Evolutionary conservation across 2,329 filamentous ascomycete genomes (phyloP).

Genomic region (Annulohypoxylon truncatum): DNA sequence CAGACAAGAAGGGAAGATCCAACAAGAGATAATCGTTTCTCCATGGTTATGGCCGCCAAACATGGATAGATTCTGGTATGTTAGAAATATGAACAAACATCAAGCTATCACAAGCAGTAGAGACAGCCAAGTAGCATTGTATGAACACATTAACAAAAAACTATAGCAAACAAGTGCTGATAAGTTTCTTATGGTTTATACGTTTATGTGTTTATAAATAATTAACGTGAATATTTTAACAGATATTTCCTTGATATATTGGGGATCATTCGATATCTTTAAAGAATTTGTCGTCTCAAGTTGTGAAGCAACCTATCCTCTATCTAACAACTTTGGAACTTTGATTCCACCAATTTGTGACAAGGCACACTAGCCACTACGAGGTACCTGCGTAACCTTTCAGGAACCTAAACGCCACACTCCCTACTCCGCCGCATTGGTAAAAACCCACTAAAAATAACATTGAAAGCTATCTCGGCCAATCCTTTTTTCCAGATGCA

Average conservation of each 20-base stretch:
- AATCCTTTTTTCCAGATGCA: constrained; percentile 28
- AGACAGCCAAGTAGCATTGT: not conserved
- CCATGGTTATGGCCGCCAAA: not conserved
- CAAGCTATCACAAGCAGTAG: not conserved
- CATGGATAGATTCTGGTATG: not conserved
- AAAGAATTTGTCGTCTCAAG: not conserved
- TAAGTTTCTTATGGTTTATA: not conserved
- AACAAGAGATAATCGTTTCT: not conserved
- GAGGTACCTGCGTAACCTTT: too few relatives aligned
- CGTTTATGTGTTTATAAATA: not conserved
- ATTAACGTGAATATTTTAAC: not conserved
- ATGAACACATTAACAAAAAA: not conserved
- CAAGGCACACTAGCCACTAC: not conserved
- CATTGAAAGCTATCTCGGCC: constrained; percentile 20
- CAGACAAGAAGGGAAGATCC: not conserved
- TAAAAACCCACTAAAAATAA: constrained; percentile 9
- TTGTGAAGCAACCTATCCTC: not conserved
- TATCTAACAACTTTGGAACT: too few relatives aligned
- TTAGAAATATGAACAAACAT: not conserved
- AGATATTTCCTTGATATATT: not conserved
- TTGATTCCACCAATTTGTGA: too few relatives aligned
- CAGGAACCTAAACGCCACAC: not conserved
- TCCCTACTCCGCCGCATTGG: not conserved
- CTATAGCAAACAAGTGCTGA: not conserved
- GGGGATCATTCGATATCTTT: not conserved